Evolutionary conservation across 306 rosid genomes (phyloP).

Genomic region (Cercis canadensis): DNA sequence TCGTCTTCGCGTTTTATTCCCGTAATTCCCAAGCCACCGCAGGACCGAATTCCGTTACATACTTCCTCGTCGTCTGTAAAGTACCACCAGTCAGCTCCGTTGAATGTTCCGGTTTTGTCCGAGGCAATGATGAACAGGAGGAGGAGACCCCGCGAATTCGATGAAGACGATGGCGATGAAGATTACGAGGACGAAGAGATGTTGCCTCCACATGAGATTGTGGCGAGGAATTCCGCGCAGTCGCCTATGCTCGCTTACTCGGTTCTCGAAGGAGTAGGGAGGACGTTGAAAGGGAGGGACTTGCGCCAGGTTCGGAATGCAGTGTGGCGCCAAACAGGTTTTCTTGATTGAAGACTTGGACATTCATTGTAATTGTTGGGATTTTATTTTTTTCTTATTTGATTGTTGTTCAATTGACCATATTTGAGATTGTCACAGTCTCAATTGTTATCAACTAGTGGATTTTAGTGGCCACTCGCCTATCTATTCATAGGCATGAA

Average conservation of each 20-base stretch:
- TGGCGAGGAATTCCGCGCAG: conserved; percentile 55
- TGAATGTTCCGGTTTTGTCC: conserved; percentile 65
- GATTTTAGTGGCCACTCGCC: no score
- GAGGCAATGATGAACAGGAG: conserved; percentile 34
- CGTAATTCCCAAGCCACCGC: conserved; percentile 60
- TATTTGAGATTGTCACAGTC: background rate
- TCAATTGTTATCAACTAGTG: conserved; percentile 28
- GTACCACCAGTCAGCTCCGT: conserved; percentile 75
- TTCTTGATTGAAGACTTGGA: conserved; percentile 55
- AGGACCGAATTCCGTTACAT: conserved; percentile 40
- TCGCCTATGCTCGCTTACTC: conserved; percentile 68
- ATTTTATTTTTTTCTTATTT: conserved; percentile 1
- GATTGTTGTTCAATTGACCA: background rate
- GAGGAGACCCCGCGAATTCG: conserved; percentile 42
- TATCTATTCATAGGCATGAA: conserved; percentile 7
- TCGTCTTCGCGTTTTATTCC: conserved; percentile 66
- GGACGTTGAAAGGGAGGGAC: conserved; percentile 73
- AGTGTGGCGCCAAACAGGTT: conserved; percentile 81
- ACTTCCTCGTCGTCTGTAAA: conserved; percentile 46
- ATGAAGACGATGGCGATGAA: conserved; percentile 38
- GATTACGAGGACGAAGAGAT: conserved; percentile 51
- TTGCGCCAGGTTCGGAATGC: conserved; percentile 79
- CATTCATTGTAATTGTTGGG: conserved; percentile 19
- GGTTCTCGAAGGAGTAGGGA: conserved; percentile 83
- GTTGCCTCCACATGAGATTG: conserved; percentile 84